A percentile compares a stretch with the other conserved stretches of the same genome.
Evolutionary conservation across 139 green algal genomes (phyloP).

Genomic region (Pleodorina starrii): DNA sequence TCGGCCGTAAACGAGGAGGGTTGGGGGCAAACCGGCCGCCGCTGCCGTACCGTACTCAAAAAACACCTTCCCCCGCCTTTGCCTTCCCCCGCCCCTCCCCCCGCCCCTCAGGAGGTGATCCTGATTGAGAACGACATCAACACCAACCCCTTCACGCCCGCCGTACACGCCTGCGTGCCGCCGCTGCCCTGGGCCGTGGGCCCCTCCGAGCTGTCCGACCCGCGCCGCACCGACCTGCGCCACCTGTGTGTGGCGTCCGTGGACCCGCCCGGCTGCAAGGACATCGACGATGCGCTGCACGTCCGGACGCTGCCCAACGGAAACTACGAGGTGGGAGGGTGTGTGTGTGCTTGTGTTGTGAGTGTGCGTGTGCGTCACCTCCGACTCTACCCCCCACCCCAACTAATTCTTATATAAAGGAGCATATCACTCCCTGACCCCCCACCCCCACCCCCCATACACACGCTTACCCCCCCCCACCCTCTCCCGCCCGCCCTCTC

Average conservation of each 20-base stretch:
- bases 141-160: constrained; percentile 87
- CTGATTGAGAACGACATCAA: constrained; percentile 94
- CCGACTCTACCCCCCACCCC: not conserved
- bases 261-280: constrained; percentile 92
- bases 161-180: constrained; percentile 95
- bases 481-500: not conserved
- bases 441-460: not conserved
- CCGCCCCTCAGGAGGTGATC: constrained; percentile 85
- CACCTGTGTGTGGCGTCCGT: constrained; percentile 78
- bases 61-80: no score
- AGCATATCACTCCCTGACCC: no score
- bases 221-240: constrained; percentile 11
- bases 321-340: constrained; percentile 70
- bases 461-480: not conserved
- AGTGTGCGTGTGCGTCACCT: not conserved
- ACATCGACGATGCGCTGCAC: constrained; percentile 95
- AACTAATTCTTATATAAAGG: no score
- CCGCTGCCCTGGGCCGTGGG: constrained; percentile 90
- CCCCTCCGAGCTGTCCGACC: constrained; percentile 64
- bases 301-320: constrained; percentile 73
- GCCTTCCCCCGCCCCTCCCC: no score
- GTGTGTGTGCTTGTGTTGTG: not conserved
- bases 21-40: no score
- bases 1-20: no score
- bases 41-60: no score